Conservation (phyloP, 2,329 filamentous ascomycete species). For the Penicillium sclerotigenum region DNA sequence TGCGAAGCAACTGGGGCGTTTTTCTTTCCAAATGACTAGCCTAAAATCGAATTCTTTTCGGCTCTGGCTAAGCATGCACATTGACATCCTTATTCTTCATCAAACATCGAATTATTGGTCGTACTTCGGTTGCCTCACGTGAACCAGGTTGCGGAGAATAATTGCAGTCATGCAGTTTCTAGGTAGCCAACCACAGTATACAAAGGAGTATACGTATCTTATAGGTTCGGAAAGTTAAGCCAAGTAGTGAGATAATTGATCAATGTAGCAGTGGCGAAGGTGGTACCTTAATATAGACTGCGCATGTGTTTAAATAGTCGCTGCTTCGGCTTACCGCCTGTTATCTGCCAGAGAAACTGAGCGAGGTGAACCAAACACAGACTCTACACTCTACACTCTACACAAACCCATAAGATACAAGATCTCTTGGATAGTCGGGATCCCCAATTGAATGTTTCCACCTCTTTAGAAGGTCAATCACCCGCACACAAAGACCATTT, state of each 20-base stretch:
- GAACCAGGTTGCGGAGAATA: not conserved
- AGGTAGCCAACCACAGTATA: not conserved
- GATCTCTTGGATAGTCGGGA: not conserved
- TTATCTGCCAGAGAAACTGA: not conserved
- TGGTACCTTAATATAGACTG: not conserved
- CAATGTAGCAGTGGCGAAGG: not conserved
- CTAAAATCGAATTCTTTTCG: not conserved
- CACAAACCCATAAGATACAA: not conserved
- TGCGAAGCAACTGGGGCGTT: constrained; percentile 16
- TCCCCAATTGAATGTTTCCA: not conserved
- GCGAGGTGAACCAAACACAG: not conserved
- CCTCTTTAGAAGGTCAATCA: not conserved
- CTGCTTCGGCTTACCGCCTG: constrained; percentile 1
- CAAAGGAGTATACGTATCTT: not conserved
- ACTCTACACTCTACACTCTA: not conserved
- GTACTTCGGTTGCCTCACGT: constrained; percentile 2
- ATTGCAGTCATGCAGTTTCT: not conserved
- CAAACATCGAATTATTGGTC: not conserved
- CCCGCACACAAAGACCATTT: not conserved
- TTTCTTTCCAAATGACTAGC: not conserved
- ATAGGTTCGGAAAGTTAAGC: too few relatives aligned
- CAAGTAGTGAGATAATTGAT: not conserved
- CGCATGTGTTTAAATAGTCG: not conserved
- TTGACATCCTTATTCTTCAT: not conserved
- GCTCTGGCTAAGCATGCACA: not conserved